Conservation (phyloP, 495 filamentous ascomycete species). For the Bacidia gigantensis region DNA sequence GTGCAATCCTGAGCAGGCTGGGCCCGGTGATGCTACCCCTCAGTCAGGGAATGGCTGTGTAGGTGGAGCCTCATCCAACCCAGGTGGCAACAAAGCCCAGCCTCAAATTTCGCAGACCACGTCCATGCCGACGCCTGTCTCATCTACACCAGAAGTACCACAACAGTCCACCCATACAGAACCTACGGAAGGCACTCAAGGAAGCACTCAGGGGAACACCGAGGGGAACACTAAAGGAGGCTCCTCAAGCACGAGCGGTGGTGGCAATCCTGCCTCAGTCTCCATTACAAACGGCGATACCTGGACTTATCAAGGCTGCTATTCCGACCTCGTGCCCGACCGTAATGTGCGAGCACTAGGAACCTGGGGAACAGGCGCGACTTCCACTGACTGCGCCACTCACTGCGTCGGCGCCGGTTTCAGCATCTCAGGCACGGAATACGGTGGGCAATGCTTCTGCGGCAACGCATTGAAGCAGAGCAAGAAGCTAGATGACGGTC, state of each 20-base stretch:
- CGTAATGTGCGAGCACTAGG: slow-evolving; percentile 11
- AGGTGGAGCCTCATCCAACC: neutral
- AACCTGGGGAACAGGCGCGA: slow-evolving; percentile 6
- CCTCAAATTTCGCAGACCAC: neutral
- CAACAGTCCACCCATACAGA: neutral
- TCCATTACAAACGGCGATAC: slow-evolving; percentile 6
- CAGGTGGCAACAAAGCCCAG: neutral
- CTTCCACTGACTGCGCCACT: slow-evolving; percentile 10
- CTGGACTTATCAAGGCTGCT: slow-evolving; percentile 12
- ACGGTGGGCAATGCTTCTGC: slow-evolving; percentile 19
- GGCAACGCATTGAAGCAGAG: slow-evolving; percentile 11
- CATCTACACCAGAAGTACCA: neutral
- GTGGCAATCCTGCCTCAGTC: slow-evolving; percentile 4
- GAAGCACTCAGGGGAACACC: neutral
- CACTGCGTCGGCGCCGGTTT: slow-evolving; percentile 11
- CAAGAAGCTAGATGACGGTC: slow-evolving; percentile 1
- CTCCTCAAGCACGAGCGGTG: neutral
- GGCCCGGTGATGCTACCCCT: slow-evolving; percentile 6
- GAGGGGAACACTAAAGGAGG: neutral
- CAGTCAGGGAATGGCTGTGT: slow-evolving; percentile 5
- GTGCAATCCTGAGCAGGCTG: slow-evolving; percentile 16
- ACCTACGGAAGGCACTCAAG: neutral
- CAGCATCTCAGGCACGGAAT: slow-evolving; percentile 15
- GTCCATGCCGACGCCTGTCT: neutral
- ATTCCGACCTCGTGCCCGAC: slow-evolving; percentile 8